These are phyloP conservation scores for Saccharomycopsis schoenii DNA, from an alignment of 805 yeast species.

Conservation along the genomic window DNA sequence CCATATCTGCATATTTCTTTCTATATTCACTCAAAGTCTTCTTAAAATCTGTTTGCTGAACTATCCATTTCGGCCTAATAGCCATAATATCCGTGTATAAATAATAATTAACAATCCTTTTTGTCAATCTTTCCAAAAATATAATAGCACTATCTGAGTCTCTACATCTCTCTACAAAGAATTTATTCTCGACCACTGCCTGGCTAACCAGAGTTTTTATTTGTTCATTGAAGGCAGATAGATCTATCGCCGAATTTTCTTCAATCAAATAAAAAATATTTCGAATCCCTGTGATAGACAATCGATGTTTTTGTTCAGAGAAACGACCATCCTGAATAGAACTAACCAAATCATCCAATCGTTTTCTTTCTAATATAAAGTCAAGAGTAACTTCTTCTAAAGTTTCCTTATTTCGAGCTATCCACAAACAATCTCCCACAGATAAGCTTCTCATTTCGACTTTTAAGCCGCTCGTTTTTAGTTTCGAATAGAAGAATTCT, in stretches of 20 bases:
- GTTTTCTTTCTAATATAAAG: constrained; percentile 81
- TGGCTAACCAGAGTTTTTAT: constrained; percentile 68
- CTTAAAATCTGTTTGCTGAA: constrained; percentile 42
- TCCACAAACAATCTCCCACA: constrained; percentile 86
- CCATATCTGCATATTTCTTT: constrained; percentile 32
- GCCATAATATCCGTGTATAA: constrained; percentile 34
- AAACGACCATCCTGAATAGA: constrained; percentile 87
- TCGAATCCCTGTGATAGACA: constrained; percentile 56
- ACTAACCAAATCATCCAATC: constrained; percentile 73
- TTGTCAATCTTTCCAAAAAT: constrained; percentile 43
- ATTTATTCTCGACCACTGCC: constrained; percentile 55
- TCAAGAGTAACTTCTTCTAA: constrained; percentile 61
- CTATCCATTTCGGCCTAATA: constrained; percentile 40
- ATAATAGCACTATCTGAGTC: constrained; percentile 66
- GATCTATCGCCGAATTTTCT: constrained; percentile 44
- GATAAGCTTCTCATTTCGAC: constrained; percentile 50
- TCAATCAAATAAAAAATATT: constrained; percentile 74
- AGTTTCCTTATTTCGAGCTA: constrained; percentile 56
- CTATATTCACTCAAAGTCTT: constrained; percentile 34
- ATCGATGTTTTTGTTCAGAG: constrained; percentile 73
- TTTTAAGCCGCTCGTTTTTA: constrained; percentile 38
- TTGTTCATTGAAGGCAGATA: constrained; percentile 44
- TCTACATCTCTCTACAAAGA: constrained; percentile 57
- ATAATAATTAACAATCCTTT: constrained; percentile 33
- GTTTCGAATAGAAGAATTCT: constrained; percentile 52